Evolutionary conservation across 495 filamentous ascomycete genomes (phyloP).

Genomic region (Aspergillus leporis): DNA sequence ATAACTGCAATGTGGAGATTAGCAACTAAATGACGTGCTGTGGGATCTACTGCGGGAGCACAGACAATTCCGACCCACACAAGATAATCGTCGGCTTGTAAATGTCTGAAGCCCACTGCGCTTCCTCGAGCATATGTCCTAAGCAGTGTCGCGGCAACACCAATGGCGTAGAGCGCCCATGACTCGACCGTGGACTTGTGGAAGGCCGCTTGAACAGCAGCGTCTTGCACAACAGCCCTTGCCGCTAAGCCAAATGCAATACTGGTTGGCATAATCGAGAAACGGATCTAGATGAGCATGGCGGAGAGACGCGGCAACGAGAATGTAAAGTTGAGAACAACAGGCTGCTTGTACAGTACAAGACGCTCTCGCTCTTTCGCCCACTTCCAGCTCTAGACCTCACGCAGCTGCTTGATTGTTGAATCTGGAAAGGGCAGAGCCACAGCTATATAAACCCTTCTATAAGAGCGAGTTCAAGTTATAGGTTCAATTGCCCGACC

Average conservation of each 20-base stretch:
- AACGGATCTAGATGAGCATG: constrained; percentile 1
- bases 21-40: constrained; percentile 1
- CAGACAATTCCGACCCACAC: constrained; percentile 51
- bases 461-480: not conserved
- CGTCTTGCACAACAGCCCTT: constrained; percentile 22
- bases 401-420: not conserved
- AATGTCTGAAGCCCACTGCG: constrained; percentile 40
- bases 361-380: no score
- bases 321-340: not conserved
- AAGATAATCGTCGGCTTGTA: constrained; percentile 54
- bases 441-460: not conserved
- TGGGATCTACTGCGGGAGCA: constrained; percentile 10
- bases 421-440: not conserved
- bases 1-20: constrained; percentile 22
- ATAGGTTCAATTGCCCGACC: not conserved
- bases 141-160: constrained; percentile 41
- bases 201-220: constrained; percentile 32
- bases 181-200: constrained; percentile 40
- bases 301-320: not conserved
- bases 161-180: constrained; percentile 49
- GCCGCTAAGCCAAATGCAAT: not conserved
- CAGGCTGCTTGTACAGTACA: not conserved
- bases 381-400: not conserved
- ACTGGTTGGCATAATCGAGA: constrained; percentile 6
- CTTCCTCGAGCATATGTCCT: constrained; percentile 45